Evolutionary conservation across 2,329 filamentous ascomycete species (phyloP), one percentile per base, ranked within the genome.

Genomic region (Zasmidium angulare): DNA sequence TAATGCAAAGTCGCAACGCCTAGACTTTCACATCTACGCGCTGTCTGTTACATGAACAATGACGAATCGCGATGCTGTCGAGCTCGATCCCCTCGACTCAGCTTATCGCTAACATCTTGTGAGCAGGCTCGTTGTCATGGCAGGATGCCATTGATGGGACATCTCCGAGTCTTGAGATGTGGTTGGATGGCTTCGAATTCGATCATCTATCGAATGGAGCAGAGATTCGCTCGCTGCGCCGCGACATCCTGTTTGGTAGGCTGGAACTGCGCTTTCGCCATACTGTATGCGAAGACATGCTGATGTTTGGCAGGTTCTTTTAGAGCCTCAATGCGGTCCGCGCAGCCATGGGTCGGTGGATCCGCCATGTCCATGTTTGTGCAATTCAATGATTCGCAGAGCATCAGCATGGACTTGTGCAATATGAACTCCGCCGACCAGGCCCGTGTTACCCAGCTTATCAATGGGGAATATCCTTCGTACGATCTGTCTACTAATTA

Each of bases 231-330:
- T 80, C 77, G 3, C 60, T 71, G 22, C 70, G 79, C 36, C 75
- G 76, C 43, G 79, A 82, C 60, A 80, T 82, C 20, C 73, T 78
- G 31, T 79, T 78, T 72, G 79, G 79, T 50, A 77, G n/a, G 36
- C n/a, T 3, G n/a, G 3, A 17, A 43, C 11, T 43, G 36, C 4
- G n/a, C n/a, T 3, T 3, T 9, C n/a, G 12, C n/a, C n/a, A 14
- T 7, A 7, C n/a, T 14, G 36, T 43, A 43, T 29, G n/a, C n/a
- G 36, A 43, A 17, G 3, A 17, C 11, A 43, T 43, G 12, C 36
- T 19, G n/a, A 19, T 17, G 6, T 43, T 7, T 43, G 6, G 3
- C n/a, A 43, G 36, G 52, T 12, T 50, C 78, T 10, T 81, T 81
- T 61, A 73, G 78, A 23, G 70, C 74, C 1, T 71, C 75, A 22